phyloP scores from a whole-genome alignment of 176 grass and related monocot species.

The Lolium rigidum region DNA sequence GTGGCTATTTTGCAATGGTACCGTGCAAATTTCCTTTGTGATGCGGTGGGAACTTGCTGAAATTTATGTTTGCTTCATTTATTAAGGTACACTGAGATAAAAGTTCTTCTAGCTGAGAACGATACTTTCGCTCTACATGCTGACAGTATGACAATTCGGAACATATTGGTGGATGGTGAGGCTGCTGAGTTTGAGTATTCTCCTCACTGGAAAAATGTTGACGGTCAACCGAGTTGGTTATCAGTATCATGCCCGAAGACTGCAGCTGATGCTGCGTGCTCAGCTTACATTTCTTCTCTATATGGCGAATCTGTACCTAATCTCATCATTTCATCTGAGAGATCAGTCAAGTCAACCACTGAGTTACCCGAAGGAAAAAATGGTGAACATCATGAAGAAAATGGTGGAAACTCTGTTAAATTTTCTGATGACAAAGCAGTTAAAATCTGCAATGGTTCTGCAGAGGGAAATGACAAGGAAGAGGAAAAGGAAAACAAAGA shows the following conservation, averaged over 20 bases:
- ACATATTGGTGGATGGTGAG: constrained; percentile 85
- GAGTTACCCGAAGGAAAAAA: constrained; percentile 62
- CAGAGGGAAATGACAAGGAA: constrained; percentile 52
- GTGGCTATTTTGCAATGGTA: background rate
- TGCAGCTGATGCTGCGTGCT: constrained; percentile 84
- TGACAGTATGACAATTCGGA: constrained; percentile 81
- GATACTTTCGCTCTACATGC: constrained; percentile 79
- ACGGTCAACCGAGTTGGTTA: constrained; percentile 72
- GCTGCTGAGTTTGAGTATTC: constrained; percentile 74
- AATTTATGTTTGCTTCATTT: constrained; percentile 50
- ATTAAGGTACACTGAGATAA: constrained; percentile 90
- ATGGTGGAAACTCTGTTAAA: constrained; percentile 35
- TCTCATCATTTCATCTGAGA: constrained; percentile 70
- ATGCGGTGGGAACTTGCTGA: constrained; percentile 27
- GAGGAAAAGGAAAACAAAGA: constrained; percentile 23
- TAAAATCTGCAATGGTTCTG: constrained; percentile 69
- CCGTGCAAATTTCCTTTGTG: constrained; percentile 25
- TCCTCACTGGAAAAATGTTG: constrained; percentile 72
- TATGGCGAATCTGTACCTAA: constrained; percentile 78
- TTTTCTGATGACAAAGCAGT: constrained; percentile 50
- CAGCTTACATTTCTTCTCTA: constrained; percentile 72
- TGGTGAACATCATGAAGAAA: constrained; percentile 52
- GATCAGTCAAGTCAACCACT: constrained; percentile 58
- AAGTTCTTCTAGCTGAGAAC: constrained; percentile 68
- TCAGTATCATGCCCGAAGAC: constrained; percentile 83